Evolutionary conservation across 345 rosid genomes (phyloP).

Genomic region (Citrus australasica): DNA sequence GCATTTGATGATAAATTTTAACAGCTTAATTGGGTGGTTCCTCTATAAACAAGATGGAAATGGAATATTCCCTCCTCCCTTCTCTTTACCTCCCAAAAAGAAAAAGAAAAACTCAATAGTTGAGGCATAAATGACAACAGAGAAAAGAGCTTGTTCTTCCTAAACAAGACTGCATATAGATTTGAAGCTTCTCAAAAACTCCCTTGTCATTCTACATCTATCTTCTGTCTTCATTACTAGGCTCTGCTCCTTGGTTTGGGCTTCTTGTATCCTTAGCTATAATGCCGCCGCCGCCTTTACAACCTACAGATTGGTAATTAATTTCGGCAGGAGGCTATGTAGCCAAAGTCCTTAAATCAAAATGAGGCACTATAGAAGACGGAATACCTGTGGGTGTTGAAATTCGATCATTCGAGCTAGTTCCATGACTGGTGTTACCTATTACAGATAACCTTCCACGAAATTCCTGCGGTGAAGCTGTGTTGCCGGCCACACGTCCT

Average conservation of each 20-base stretch:
- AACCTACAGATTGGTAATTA: slow-evolving; percentile 25
- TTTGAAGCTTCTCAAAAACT: slow-evolving; percentile 3
- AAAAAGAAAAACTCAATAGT: not conserved
- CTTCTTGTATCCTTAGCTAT: slow-evolving; percentile 43
- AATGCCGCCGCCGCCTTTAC: slow-evolving; percentile 31
- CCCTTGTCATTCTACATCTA: slow-evolving; percentile 12
- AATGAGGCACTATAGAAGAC: not conserved
- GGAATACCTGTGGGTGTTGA: slow-evolving; percentile 47
- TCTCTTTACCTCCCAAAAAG: not conserved
- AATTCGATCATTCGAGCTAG: slow-evolving; percentile 36
- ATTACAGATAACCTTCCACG: slow-evolving; percentile 32
- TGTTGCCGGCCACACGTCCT: slow-evolving; percentile 19
- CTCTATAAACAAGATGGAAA: slow-evolving; percentile 20
- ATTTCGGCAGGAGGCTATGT: not conserved
- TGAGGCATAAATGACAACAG: slow-evolving; percentile 5
- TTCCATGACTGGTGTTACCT: slow-evolving; percentile 25
- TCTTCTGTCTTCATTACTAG: slow-evolving; percentile 43
- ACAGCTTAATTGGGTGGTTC: slow-evolving; percentile 1
- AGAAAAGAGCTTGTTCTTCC: slow-evolving; percentile 5
- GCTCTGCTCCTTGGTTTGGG: slow-evolving; percentile 36
- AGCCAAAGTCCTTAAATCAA: not conserved
- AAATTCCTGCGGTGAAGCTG: slow-evolving; percentile 36
- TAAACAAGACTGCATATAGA: not conserved
- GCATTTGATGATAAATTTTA: slow-evolving; percentile 5
- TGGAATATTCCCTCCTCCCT: not conserved